Conservation (phyloP, 2,329 filamentous ascomycete genomes). For the Botrytis byssoidea region DNA sequence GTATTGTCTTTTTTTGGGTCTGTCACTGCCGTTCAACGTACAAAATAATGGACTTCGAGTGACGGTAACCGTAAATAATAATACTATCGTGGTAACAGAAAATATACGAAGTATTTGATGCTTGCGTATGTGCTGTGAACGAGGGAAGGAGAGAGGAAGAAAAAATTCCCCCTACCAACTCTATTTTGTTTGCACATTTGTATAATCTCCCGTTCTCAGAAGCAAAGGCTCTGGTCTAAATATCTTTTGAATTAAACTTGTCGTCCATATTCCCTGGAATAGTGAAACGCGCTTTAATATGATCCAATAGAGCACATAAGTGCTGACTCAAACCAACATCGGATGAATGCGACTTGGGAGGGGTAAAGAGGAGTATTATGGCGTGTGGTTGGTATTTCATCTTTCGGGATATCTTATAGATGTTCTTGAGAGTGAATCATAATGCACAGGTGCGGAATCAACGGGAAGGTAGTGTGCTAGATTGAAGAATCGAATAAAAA, state of each 20-base stretch:
- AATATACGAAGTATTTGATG: not conserved
- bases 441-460: fast-evolving
- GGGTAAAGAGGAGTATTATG: not conserved
- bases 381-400: not conserved
- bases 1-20: not conserved
- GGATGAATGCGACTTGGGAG: not conserved
- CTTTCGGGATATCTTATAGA: not conserved
- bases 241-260: fast-evolving
- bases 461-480: not conserved
- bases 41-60: not conserved
- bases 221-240: not conserved
- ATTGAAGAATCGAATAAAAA: not conserved
- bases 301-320: not conserved
- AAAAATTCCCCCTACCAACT: fast-evolving
- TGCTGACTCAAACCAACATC: not conserved
- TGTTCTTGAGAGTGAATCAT: not conserved
- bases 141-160: not conserved
- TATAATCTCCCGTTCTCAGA: not conserved
- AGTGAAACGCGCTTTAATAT: fast-evolving
- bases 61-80: not conserved
- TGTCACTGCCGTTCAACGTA: not conserved
- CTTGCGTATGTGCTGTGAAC: not conserved
- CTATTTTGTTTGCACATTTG: fast-evolving
- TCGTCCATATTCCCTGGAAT: not conserved
- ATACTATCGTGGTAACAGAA: fast-evolving